Percentiles rank a stretch among this genome's conserved stretches.
Conservation (phyloP, 2,329 filamentous ascomycete species). For the Lojkania enalia region DNA sequence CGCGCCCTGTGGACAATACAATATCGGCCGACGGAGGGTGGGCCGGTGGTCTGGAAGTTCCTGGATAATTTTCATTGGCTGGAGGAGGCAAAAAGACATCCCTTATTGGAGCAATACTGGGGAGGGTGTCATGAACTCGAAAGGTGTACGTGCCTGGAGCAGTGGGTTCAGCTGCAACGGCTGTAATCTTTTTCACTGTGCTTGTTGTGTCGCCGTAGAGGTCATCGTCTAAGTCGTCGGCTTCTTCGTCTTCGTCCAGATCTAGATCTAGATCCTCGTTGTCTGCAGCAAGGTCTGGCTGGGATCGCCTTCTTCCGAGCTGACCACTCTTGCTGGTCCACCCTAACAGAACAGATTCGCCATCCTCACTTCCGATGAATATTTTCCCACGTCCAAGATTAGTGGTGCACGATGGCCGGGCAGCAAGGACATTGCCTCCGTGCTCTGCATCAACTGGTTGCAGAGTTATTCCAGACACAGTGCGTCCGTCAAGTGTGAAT, state of each 20-base stretch:
- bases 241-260: conserved; percentile 59
- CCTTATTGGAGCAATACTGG: conserved; percentile 78
- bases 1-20: conserved; percentile 63
- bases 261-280: conserved; percentile 51
- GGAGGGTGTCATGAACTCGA: conserved; percentile 73
- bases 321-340: conserved; percentile 70
- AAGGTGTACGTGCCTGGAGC: conserved; percentile 71
- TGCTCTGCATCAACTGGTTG: conserved; percentile 64
- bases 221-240: conserved; percentile 62
- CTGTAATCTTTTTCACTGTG: conserved; percentile 45
- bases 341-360: conserved; percentile 78
- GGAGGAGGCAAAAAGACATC: conserved; percentile 71
- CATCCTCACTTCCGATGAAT: conserved; percentile 84
- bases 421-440: conserved; percentile 65
- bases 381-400: conserved; percentile 69
- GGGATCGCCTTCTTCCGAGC: conserved; percentile 62
- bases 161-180: conserved; percentile 43
- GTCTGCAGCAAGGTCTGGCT: conserved; percentile 61
- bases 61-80: conserved; percentile 11
- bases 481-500: conserved; percentile 87
- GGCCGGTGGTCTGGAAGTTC: conserved; percentile 23
- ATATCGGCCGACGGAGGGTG: conserved; percentile 46
- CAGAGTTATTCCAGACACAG: conserved; percentile 83
- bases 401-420: conserved; percentile 69
- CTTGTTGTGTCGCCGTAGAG: conserved; percentile 64